Base-by-base conservation (phyloP, 371 early-diverging fungal species). In the Entomophthora muscae region DNA sequence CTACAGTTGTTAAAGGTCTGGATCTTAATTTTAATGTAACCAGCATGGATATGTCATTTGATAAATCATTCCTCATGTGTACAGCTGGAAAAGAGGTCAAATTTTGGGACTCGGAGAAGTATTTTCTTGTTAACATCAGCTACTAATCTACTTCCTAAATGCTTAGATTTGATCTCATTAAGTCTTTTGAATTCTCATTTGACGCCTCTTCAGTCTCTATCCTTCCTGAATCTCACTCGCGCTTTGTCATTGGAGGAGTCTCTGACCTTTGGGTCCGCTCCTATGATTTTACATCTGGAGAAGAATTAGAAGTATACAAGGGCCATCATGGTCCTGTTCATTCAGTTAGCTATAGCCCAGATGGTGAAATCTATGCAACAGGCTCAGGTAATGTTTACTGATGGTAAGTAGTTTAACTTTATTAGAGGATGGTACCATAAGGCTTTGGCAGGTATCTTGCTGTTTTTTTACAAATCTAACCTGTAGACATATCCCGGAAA, bases 281-380 rank as follows among this genome's bases (percentile, higher is more conserved):
- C 61, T 85, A 83, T 68, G 90, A 88, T 53, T 88, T 82, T 66
- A 76, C 78, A 10, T 72, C 81, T 0, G 90, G 85, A 0, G 71
- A 80, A 51, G 89, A 86, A 62, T 63, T 70, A 66, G 89, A 88
- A 68, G 78, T 85, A 5, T 84, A 86, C 68, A 88, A 89, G 69
- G 92, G 92, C 26, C 92, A 91, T 70, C 90, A 90, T 67, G 90
- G 90, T 1, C 85, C 88, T 0, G 83, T 91, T 51, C 90, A 90
- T 64, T 85, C 87, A 55, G 86, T 86, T 31, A 85, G 87, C 65
- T 89, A 89, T 68, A 89, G 89, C 54, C 92, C 92, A 28, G 92
- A 91, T 71, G 92, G 92, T 52, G 83, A 88, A 63, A 71, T 91
- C 10, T 91, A 90, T 70, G 89, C 92, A 3, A 88, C 89, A 0